These are phyloP conservation scores for Theobroma grandiflorum DNA, from an alignment of 441 rosid genomes.

Conservation along the genomic window DNA sequence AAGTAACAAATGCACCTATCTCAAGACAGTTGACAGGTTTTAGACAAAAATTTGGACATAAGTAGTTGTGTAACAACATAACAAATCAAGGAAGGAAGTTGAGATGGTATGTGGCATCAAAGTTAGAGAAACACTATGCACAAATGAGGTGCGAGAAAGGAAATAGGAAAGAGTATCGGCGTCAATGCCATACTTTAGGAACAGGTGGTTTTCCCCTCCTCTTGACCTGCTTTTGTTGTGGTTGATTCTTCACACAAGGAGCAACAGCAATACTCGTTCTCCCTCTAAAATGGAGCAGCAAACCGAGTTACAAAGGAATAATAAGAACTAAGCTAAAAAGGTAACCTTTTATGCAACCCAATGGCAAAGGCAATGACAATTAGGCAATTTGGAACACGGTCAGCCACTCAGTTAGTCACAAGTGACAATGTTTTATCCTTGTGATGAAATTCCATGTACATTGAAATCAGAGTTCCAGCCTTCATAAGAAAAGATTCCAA, in stretches of 20 bases:
- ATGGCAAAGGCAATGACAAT: not conserved
- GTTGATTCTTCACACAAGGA: constrained; percentile 55
- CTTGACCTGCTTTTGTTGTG: constrained; percentile 58
- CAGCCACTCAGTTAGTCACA: not conserved
- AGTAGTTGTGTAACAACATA: not conserved
- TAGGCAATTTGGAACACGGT: not conserved
- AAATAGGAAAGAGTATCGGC: not conserved
- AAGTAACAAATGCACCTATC: constrained; percentile 13
- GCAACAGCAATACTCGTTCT: constrained; percentile 82
- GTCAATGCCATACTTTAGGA: constrained; percentile 57
- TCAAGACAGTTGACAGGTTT: not conserved
- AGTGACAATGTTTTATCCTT: not conserved
- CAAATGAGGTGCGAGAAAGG: not conserved
- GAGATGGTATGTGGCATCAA: not conserved
- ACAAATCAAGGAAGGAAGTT: constrained; percentile 2
- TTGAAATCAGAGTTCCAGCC: too few relatives aligned
- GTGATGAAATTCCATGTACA: not conserved
- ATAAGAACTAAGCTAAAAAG: not conserved
- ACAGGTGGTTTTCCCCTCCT: constrained; percentile 73
- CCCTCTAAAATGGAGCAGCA: constrained; percentile 61
- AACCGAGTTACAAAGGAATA: constrained; percentile 23
- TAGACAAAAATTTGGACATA: not conserved
- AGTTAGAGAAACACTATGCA: not conserved
- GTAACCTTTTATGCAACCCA: not conserved
- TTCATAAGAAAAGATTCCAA: not conserved